These are phyloP conservation scores for Cylindricascospora bacillispora DNA, from an alignment of 1,139 yeast genomes.

Conservation along the genomic window DNA sequence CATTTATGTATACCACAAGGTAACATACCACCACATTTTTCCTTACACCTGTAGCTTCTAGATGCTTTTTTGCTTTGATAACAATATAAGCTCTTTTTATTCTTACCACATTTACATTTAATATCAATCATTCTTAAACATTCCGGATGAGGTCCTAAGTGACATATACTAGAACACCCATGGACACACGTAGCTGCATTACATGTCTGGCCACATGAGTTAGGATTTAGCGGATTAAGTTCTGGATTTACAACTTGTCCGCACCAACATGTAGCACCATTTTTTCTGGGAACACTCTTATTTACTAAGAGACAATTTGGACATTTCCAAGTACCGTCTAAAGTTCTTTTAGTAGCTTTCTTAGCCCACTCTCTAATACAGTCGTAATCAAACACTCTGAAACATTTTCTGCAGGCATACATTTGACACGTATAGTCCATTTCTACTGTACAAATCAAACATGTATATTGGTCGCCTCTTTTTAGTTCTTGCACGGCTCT, in stretches of 20 bases:
- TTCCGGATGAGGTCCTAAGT: slow-evolving; percentile 78
- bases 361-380: slow-evolving; percentile 78
- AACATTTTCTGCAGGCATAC: slow-evolving; percentile 67
- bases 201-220: slow-evolving; percentile 85
- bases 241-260: slow-evolving; percentile 62
- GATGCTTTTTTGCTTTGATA: slow-evolving; percentile 51
- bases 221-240: slow-evolving; percentile 52
- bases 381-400: slow-evolving; percentile 65
- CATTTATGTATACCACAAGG: slow-evolving; percentile 73
- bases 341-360: slow-evolving; percentile 55
- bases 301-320: slow-evolving; percentile 66
- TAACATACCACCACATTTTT: slow-evolving; percentile 41
- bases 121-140: slow-evolving; percentile 71
- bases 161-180: slow-evolving; percentile 64
- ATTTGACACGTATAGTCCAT: slow-evolving; percentile 52
- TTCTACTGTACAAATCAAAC: slow-evolving; percentile 78
- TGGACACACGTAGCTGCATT: slow-evolving; percentile 47
- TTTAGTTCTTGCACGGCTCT: slow-evolving; percentile 29
- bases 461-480: slow-evolving; percentile 54
- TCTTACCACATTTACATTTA: slow-evolving; percentile 66
- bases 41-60: slow-evolving; percentile 53
- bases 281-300: slow-evolving; percentile 41
- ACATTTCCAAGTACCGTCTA: slow-evolving; percentile 60
- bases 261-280: slow-evolving; percentile 72
- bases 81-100: slow-evolving; percentile 57